phyloP scores from a whole-genome alignment of 106 monocot species.

The Hemerocallis citrina region DNA sequence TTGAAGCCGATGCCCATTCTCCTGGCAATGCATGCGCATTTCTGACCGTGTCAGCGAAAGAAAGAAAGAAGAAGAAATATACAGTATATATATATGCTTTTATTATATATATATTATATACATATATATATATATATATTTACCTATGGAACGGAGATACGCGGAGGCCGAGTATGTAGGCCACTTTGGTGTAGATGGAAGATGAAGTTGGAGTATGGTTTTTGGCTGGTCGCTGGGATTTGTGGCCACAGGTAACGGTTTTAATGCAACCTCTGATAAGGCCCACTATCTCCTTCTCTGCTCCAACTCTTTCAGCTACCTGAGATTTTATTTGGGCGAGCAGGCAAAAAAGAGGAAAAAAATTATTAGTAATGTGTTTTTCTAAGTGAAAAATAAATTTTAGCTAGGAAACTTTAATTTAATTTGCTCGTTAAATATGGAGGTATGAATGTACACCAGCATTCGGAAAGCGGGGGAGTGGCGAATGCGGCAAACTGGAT shows the following conservation, averaged over 20 bases:
- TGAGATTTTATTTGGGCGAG: too few relatives aligned
- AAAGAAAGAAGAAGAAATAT: not conserved
- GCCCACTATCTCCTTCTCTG: conserved; percentile 36
- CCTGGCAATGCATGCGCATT: conserved; percentile 12
- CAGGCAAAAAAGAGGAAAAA: too few relatives aligned
- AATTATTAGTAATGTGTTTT: too few relatives aligned
- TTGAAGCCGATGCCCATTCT: conserved; percentile 50
- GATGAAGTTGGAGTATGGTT: not conserved
- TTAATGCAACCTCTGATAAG: conserved; percentile 70
- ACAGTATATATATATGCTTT: not conserved
- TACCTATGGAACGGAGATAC: conserved; percentile 74
- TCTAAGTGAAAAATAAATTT: too few relatives aligned
- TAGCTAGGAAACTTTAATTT: too few relatives aligned
- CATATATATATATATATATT: not conserved
- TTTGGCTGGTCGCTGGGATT: conserved; percentile 14
- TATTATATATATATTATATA: not conserved
- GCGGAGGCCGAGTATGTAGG: conserved; percentile 94
- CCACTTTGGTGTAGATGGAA: conserved; percentile 60
- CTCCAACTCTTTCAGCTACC: conserved; percentile 37
- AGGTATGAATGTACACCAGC: conserved; percentile 42
- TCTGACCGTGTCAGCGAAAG: not conserved
- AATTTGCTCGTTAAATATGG: not conserved
- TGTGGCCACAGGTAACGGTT: conserved; percentile 31
- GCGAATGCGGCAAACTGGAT: conserved; percentile 51
- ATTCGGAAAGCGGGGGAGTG: conserved; percentile 47